Conservation (phyloP, 345 rosid genomes). For the Cardiospermum halicacabum region DNA sequence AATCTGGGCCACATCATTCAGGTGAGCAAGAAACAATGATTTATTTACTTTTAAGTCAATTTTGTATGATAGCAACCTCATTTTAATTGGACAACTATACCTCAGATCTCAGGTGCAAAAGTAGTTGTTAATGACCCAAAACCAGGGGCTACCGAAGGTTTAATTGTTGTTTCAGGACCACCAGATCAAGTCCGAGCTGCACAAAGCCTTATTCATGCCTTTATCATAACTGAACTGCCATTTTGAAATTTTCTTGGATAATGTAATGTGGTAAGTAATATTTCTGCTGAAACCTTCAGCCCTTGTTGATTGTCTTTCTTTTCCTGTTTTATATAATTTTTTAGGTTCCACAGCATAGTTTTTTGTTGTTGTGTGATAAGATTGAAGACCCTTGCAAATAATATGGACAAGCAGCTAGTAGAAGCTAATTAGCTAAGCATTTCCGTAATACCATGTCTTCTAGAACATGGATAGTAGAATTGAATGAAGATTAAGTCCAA, state of each 20-base stretch:
- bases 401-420: background rate
- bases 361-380: background rate
- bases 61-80: background rate
- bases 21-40: constrained; percentile 29
- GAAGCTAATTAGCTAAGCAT: background rate
- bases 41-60: background rate
- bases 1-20: constrained; percentile 61
- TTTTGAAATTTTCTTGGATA: constrained; percentile 1
- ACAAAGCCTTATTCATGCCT: constrained; percentile 69
- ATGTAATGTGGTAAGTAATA: background rate
- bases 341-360: background rate
- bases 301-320: background rate
- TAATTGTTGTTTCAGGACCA: constrained; percentile 53
- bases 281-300: background rate
- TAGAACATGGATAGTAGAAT: background rate
- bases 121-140: constrained; percentile 62
- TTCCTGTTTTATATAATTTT: background rate
- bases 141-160: constrained; percentile 57
- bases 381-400: background rate
- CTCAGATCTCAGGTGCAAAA: constrained; percentile 68
- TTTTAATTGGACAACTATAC: constrained; percentile 7
- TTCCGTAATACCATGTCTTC: background rate
- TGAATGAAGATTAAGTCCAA: background rate
- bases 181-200: constrained; percentile 59
- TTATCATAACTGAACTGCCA: constrained; percentile 50